These are phyloP conservation scores for Jatropha podagrica DNA, from an alignment of 441 rosid species.

Conservation along the genomic window DNA sequence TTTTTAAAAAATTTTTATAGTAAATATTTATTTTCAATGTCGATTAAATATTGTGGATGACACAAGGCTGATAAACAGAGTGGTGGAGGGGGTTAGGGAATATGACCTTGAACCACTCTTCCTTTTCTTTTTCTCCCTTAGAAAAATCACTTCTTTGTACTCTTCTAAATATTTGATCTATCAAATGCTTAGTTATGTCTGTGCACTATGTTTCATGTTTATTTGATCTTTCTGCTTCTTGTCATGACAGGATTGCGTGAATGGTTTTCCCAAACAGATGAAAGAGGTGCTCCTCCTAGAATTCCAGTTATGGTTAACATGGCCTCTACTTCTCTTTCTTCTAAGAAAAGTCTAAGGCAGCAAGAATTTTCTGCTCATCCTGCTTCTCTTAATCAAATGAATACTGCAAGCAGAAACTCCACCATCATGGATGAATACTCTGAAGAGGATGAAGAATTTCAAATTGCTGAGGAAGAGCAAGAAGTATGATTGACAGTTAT, in stretches of 20 bases:
- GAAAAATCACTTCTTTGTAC: neutral
- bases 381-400: constrained; percentile 66
- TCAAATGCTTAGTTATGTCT: neutral
- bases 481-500: constrained; percentile 52
- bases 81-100: neutral
- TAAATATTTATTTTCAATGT: neutral
- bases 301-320: constrained; percentile 98
- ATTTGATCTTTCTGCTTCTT: constrained; percentile 14
- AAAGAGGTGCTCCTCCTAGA: constrained; percentile 88
- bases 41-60: neutral
- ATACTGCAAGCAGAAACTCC: constrained; percentile 69
- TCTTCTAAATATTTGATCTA: neutral
- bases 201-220: constrained; percentile 15
- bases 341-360: constrained; percentile 51
- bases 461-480: constrained; percentile 81
- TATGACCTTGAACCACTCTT: neutral
- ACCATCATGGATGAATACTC: constrained; percentile 82
- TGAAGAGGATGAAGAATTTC: constrained; percentile 97
- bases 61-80: neutral
- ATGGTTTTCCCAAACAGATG: constrained; percentile 97
- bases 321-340: constrained; percentile 72
- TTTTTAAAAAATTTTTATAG: neutral
- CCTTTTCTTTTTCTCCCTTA: neutral
- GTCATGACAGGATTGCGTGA: constrained; percentile 79
- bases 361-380: constrained; percentile 47